phyloP scores from a whole-genome alignment of 306 rosid genomes.

The Purshia tridentata region DNA sequence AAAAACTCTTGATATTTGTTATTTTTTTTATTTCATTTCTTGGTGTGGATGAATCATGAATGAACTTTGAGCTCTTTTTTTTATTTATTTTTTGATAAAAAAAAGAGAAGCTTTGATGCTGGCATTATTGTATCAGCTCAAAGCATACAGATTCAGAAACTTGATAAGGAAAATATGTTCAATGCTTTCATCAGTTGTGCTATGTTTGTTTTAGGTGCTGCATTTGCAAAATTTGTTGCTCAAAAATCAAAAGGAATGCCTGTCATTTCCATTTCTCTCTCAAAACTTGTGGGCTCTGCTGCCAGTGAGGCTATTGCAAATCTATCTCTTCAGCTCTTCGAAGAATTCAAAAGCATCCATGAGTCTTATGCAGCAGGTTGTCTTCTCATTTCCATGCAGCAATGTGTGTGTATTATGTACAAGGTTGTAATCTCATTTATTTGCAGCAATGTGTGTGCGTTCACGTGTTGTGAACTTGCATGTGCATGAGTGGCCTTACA shows the following conservation, averaged over 20 bases:
- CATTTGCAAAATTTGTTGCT: conserved; percentile 60
- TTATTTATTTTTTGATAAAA: background rate
- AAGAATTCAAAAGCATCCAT: conserved; percentile 46
- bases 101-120: background rate
- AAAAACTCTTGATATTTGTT: too few species aligned
- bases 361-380: conserved; percentile 51
- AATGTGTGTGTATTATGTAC: background rate
- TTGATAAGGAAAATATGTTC: conserved; percentile 11
- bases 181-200: conserved; percentile 12
- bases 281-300: conserved; percentile 57
- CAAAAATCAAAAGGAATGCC: conserved; percentile 95
- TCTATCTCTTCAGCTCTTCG: conserved; percentile 57
- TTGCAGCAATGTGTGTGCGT: background rate
- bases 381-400: conserved; percentile 5
- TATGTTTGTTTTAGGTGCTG: conserved; percentile 41
- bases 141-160: background rate
- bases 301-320: conserved; percentile 61
- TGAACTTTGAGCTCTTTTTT: background rate
- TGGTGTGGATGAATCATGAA: background rate
- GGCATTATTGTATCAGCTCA: background rate
- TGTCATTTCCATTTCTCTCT: conserved; percentile 59
- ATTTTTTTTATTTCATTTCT: too few species aligned
- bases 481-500: background rate
- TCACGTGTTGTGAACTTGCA: background rate
- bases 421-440: background rate